Percentiles rank a stretch among this genome's conserved stretches.
phyloP scores from a whole-genome alignment of 345 rosid genomes.

The Pistacia atlantica region DNA sequence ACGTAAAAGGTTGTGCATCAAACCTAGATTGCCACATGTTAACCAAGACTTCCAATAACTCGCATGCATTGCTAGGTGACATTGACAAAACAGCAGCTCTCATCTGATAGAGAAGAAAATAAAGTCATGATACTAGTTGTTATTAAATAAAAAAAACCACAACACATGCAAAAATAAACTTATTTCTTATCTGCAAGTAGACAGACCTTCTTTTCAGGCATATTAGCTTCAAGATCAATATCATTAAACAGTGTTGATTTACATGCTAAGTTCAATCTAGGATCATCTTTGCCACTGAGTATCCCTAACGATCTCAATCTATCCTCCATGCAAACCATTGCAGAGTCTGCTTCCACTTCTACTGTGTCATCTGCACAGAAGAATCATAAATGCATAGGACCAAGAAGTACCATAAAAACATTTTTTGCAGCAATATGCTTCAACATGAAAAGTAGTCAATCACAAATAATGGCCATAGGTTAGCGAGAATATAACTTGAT shows the following conservation, averaged over 20 bases:
- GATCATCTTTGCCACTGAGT: slow-evolving; percentile 44
- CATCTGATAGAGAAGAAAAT: slow-evolving; percentile 49
- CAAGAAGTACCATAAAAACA: slow-evolving; percentile 9
- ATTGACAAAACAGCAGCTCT: slow-evolving; percentile 66
- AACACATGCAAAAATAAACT: not conserved
- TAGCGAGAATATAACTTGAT: not conserved
- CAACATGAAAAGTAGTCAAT: not conserved
- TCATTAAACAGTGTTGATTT: slow-evolving; percentile 43
- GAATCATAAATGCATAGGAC: slow-evolving; percentile 14
- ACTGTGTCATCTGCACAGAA: slow-evolving; percentile 37
- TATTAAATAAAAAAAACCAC: not conserved
- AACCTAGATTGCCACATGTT: slow-evolving; percentile 87
- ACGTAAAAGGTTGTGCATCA: not conserved
- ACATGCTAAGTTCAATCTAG: slow-evolving; percentile 25
- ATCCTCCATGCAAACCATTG: slow-evolving; percentile 65
- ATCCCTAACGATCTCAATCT: slow-evolving; percentile 61
- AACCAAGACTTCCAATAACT: slow-evolving; percentile 68
- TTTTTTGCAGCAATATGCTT: not conserved
- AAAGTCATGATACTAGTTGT: not conserved
- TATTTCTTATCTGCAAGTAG: not conserved
- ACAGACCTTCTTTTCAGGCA: slow-evolving; percentile 75
- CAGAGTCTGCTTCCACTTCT: slow-evolving; percentile 30
- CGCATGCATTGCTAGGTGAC: slow-evolving; percentile 60
- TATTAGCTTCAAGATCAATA: slow-evolving; percentile 58
- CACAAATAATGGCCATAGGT: not conserved